These are phyloP conservation scores for Myriangium duriaei DNA, from an alignment of 2,329 filamentous ascomycete genomes.

Conservation along the genomic window DNA sequence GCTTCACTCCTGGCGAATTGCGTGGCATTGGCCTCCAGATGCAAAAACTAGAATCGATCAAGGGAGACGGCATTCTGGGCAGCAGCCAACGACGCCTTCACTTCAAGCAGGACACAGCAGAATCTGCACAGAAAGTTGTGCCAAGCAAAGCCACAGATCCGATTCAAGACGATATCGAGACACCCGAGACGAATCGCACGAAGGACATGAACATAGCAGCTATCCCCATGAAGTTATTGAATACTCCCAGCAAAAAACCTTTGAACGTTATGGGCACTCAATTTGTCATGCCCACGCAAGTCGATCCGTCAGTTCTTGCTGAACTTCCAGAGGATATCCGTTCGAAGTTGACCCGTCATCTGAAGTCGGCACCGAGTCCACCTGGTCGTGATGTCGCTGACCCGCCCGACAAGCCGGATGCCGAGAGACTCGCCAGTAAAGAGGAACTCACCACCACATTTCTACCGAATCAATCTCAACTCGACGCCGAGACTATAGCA, in stretches of 20 bases:
- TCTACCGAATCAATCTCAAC: slow-evolving; percentile 55
- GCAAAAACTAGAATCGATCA: slow-evolving; percentile 79
- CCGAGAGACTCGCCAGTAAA: slow-evolving; percentile 13
- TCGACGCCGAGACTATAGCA: slow-evolving; percentile 74
- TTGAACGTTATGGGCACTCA: slow-evolving; percentile 79
- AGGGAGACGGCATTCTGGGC: slow-evolving; percentile 44
- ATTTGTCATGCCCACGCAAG: slow-evolving; percentile 75
- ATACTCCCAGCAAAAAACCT: slow-evolving; percentile 48
- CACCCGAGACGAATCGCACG: slow-evolving; percentile 22
- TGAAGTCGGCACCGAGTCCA: slow-evolving; percentile 13
- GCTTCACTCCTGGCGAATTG: slow-evolving; percentile 82
- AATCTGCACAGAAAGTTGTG: slow-evolving; percentile 20
- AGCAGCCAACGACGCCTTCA: slow-evolving; percentile 68
- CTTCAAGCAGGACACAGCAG: slow-evolving; percentile 48
- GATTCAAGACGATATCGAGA: slow-evolving; percentile 35
- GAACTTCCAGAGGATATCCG: slow-evolving; percentile 78
- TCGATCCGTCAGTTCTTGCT: slow-evolving; percentile 68
- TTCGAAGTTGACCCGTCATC: slow-evolving; percentile 55
- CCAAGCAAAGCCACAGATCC: slow-evolving; percentile 23
- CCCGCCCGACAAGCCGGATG: not conserved
- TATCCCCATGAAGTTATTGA: slow-evolving; percentile 26
- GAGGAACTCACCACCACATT: slow-evolving; percentile 23
- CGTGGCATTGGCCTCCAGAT: slow-evolving; percentile 85
- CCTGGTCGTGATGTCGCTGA: slow-evolving; percentile 3
- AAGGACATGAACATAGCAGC: slow-evolving; percentile 21